phyloP scores from a whole-genome alignment of 2,329 filamentous ascomycete species.

The Microdochium paspali region DNA sequence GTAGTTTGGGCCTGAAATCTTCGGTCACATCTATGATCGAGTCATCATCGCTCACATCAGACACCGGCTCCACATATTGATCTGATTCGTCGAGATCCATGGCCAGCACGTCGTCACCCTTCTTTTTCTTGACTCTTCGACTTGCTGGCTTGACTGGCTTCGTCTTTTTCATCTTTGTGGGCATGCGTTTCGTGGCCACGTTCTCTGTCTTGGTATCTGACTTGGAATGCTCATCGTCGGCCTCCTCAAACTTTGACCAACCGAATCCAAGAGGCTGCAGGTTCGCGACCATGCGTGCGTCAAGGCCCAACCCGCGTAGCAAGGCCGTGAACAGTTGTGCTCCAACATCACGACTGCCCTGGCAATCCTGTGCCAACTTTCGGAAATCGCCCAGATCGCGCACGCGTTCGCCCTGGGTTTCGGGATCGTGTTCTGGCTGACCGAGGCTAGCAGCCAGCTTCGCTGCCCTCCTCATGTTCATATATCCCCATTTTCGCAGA shows the following conservation, averaged over 20 bases:
- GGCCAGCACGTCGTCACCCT: slow-evolving; percentile 13
- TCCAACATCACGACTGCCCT: slow-evolving; percentile 79
- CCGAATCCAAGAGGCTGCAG: slow-evolving; percentile 83
- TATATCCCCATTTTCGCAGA: slow-evolving; percentile 83
- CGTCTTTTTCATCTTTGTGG: slow-evolving; percentile 7
- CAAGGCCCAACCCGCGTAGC: slow-evolving; percentile 69
- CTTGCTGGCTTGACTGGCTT: slow-evolving; percentile 11
- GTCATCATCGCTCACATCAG: slow-evolving; percentile 46
- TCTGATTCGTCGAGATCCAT: slow-evolving; percentile 32
- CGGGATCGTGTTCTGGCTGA: slow-evolving; percentile 47
- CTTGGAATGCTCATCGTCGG: slow-evolving; percentile 39
- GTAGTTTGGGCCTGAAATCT: slow-evolving; percentile 28
- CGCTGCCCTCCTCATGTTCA: slow-evolving; percentile 65
- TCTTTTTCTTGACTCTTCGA: slow-evolving; percentile 13
- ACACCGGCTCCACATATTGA: slow-evolving; percentile 35
- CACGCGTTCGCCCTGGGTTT: slow-evolving; percentile 69
- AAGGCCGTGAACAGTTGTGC: slow-evolving; percentile 85
- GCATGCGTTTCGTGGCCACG: slow-evolving; percentile 6
- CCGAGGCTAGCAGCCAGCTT: slow-evolving; percentile 64
- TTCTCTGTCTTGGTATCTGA: slow-evolving; percentile 7
- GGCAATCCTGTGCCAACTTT: slow-evolving; percentile 55
- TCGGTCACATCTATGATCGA: slow-evolving; percentile 48
- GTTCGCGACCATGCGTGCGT: slow-evolving; percentile 74
- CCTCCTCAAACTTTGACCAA: slow-evolving; percentile 81
- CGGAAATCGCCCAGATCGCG: slow-evolving; percentile 59